Conservation (phyloP, 1,139 yeast genomes). For the Pichia sp. region DNA sequence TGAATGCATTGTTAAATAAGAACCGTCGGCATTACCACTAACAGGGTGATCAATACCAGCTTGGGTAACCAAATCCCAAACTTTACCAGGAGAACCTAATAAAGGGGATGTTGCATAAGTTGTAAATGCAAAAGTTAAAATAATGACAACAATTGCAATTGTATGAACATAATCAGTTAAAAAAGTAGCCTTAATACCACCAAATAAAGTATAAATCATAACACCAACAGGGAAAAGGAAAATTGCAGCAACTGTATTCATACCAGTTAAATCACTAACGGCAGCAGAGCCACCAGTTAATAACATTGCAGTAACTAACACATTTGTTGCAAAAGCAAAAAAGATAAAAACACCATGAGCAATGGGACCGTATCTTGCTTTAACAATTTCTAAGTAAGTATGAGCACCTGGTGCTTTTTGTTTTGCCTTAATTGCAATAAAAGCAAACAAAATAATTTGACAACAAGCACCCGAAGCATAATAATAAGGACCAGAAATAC, state of each 20-base stretch:
- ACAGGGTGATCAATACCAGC: slow-evolving; percentile 19
- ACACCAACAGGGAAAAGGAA: slow-evolving; percentile 41
- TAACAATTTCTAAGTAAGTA: slow-evolving; percentile 46
- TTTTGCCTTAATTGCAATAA: slow-evolving; percentile 48
- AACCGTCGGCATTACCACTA: slow-evolving; percentile 38
- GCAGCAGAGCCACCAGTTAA: slow-evolving; percentile 38
- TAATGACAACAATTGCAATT: slow-evolving; percentile 23
- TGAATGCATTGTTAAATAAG: slow-evolving; percentile 39
- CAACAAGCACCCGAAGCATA: slow-evolving; percentile 52
- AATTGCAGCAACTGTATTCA: slow-evolving; percentile 35
- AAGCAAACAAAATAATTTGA: slow-evolving; percentile 46
- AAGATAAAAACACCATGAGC: slow-evolving; percentile 24
- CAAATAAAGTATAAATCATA: slow-evolving; percentile 36
- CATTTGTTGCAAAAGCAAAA: slow-evolving; percentile 25
- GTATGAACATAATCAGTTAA: slow-evolving; percentile 29
- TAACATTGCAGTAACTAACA: slow-evolving; percentile 31
- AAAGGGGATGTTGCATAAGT: slow-evolving; percentile 36
- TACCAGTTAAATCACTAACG: slow-evolving; percentile 35
- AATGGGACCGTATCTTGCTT: slow-evolving; percentile 42
- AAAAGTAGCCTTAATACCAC: slow-evolving; percentile 41
- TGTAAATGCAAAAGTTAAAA: slow-evolving; percentile 34
- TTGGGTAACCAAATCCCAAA: slow-evolving; percentile 39
- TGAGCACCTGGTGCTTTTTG: slow-evolving; percentile 51
- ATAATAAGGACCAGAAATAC: slow-evolving; percentile 41
- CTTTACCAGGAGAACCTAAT: slow-evolving; percentile 41